Percentiles rank a stretch among this genome's conserved stretches.
phyloP scores from a whole-genome alignment of 208 protist species.

The Trichomonas vaginalis region DNA sequence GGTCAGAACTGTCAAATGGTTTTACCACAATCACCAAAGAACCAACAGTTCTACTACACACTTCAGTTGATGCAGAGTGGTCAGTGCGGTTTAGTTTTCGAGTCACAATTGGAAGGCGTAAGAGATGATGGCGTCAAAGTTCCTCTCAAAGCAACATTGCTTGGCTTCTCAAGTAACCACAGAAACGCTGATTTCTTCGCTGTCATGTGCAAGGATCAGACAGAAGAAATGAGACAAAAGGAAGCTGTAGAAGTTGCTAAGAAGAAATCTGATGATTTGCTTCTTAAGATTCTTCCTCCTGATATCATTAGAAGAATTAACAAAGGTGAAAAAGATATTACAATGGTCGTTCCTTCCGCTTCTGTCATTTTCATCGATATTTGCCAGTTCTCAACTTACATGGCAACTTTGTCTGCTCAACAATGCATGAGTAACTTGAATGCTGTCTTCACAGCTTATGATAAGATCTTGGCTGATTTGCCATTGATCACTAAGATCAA shows the following conservation, averaged over 20 bases:
- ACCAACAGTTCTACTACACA: background rate
- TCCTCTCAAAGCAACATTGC: background rate
- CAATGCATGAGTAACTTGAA: background rate
- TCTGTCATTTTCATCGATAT: background rate
- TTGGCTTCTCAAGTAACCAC: background rate
- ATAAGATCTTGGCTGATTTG: background rate
- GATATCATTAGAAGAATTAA: slow-evolving; percentile 1
- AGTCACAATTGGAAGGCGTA: background rate
- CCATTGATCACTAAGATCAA: background rate
- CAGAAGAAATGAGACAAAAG: background rate
- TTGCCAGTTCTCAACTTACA: background rate
- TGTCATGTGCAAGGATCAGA: background rate
- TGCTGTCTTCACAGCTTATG: background rate
- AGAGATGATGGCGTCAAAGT: background rate
- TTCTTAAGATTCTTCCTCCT: background rate
- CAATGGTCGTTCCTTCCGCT: background rate
- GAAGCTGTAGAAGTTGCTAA: background rate
- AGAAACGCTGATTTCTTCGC: background rate
- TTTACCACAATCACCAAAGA: background rate
- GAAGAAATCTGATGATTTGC: background rate
- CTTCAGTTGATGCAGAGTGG: background rate
- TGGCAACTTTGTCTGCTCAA: background rate
- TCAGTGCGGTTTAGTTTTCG: background rate
- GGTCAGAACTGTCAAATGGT: background rate
- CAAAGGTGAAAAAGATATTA: background rate